phyloP scores from a whole-genome alignment of 176 grass and related monocot genomes.

The Oryza officinalis region DNA sequence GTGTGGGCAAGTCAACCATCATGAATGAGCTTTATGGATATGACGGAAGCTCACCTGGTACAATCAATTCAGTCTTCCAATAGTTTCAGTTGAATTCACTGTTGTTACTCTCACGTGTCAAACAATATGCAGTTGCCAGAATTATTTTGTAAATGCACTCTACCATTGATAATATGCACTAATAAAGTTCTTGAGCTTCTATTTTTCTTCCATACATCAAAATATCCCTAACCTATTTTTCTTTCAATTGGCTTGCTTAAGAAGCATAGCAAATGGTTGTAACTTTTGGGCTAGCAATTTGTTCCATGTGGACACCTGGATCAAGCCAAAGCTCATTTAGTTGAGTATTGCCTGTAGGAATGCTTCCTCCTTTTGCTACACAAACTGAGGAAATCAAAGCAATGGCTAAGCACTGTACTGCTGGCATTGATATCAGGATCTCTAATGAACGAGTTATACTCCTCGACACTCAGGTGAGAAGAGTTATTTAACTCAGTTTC shows the following conservation, averaged over 20 bases:
- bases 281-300: not conserved
- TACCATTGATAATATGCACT: not conserved
- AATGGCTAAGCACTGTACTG: slow-evolving; percentile 77
- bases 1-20: slow-evolving; percentile 88
- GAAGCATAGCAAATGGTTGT: not conserved
- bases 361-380: slow-evolving; percentile 86
- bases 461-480: slow-evolving; percentile 79
- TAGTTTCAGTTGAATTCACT: not conserved
- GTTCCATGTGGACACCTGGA: not conserved
- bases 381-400: slow-evolving; percentile 83
- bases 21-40: slow-evolving; percentile 91
- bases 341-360: slow-evolving; percentile 56
- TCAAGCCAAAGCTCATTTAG: not conserved
- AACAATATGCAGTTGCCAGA: not conserved
- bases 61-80: not conserved
- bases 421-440: slow-evolving; percentile 87
- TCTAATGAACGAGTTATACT: slow-evolving; percentile 94
- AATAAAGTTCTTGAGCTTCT: not conserved
- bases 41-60: slow-evolving; percentile 77
- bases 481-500: slow-evolving; percentile 27
- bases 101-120: not conserved
- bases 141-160: not conserved
- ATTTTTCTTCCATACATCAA: not conserved
- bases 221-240: not conserved
- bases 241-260: not conserved